phyloP scores from a whole-genome alignment of 768 basidiomycete species.

The Porphyrellus cyaneotinctus region DNA sequence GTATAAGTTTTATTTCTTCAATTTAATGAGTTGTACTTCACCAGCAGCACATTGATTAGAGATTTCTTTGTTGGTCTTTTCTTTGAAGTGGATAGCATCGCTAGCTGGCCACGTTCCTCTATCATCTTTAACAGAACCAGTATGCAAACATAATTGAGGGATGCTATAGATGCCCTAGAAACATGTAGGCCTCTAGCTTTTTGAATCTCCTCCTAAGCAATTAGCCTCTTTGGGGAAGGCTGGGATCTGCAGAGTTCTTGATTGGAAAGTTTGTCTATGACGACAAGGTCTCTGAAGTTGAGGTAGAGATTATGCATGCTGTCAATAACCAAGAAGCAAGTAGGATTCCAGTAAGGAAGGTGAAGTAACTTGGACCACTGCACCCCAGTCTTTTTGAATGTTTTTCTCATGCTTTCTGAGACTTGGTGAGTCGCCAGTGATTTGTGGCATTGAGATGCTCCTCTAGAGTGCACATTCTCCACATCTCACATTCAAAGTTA shows the following conservation, averaged over 20 bases:
- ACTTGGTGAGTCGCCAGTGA: too few species aligned
- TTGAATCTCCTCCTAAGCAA: background rate
- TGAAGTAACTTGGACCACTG: constrained; percentile 26
- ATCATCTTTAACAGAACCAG: background rate
- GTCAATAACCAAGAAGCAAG: constrained; percentile 29
- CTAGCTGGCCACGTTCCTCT: background rate
- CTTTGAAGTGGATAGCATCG: background rate
- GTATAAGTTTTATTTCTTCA: background rate
- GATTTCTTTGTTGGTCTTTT: too few species aligned
- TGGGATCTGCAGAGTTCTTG: background rate
- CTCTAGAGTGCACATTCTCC: too few species aligned
- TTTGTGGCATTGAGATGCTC: too few species aligned
- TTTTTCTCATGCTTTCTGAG: too few species aligned
- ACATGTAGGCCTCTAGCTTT: background rate
- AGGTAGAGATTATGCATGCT: constrained; percentile 39
- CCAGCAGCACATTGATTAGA: background rate
- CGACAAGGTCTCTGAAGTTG: constrained; percentile 7
- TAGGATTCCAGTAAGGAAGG: constrained; percentile 36
- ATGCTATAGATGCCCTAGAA: background rate
- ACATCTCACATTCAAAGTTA: background rate
- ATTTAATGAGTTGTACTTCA: background rate
- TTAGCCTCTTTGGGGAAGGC: background rate
- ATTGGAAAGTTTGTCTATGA: constrained; percentile 5
- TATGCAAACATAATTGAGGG: background rate
- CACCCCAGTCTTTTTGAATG: too few species aligned